Base-by-base conservation (phyloP, 768 basidiomycete genomes). In the Mrakia blollopis region DNA sequence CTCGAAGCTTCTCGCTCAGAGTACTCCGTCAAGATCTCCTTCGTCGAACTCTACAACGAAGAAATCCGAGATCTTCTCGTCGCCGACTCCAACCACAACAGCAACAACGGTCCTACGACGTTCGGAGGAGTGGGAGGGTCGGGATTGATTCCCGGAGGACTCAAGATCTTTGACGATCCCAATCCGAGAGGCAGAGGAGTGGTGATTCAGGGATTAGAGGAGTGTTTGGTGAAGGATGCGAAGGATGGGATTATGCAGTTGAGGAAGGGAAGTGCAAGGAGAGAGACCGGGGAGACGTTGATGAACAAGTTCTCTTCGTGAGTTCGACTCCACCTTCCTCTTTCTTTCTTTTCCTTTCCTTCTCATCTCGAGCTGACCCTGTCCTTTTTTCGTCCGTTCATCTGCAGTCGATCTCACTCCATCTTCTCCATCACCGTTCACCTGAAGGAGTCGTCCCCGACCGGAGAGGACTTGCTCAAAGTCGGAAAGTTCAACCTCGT, bases 341-440 rank as follows among this genome's bases (percentile, higher is more conserved):
- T 50, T 32, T 44, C 71, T n/a, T 65, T 63, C 23, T 0, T 10
- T 44, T 16, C 69, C 37, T 32, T 50, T 35, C 3, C 13, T 13
- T 50, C 14, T 37, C 18, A 8, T 67, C 0, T 23, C 8, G 16
- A 28, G 41, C 30, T n/a, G n/a, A 28, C 32, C 39, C 13, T 18
- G 14, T 44, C 47, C 10, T 61, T 28, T 39, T 54, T 14, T 54
- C 25, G 23, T 30, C 6, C 39, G 5, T 41, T 41, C 11, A 5
- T 11, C 11, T 21, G 10, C 77, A 87, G 94, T 84, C 94, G 97
- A 21, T 98, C 97, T 0, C 97, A 99, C 82, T 97, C 95, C 0
- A 91, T 99, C 23, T 98, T 99, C 83, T 92, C 93, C n/a, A 89
- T 99, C 80, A 94, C 93, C 0, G 91, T 99, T 0, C 93, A 97